Evolutionary conservation across 2,329 filamentous ascomycete species (phyloP), one percentile per base, ranked within the genome.

Genomic region (Microdochium bolleyi): DNA sequence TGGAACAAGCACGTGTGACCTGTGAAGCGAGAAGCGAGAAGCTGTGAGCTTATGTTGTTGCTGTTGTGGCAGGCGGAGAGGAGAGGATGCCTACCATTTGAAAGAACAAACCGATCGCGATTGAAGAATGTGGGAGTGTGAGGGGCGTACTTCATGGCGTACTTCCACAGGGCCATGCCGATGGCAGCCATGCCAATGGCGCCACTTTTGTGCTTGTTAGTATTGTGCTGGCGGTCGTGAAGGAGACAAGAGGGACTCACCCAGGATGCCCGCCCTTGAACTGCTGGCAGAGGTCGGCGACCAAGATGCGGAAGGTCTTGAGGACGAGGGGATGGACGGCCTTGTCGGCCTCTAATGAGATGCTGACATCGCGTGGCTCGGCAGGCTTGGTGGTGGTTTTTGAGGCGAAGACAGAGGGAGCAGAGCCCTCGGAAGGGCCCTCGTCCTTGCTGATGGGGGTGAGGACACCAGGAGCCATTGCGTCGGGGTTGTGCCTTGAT

Each of bases 231-330:
- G 24, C 50, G 16, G 52, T 37, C 9, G 38, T 19, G 4, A 54
- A 11, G 56, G 49, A 49, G 46, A n/a, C 21, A 41, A 2, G 19
- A n/a, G 22, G 14, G 25, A 54, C 73, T 59, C 70, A 84, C 79
- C 84, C 84, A 19, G 84, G 84, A 61, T 88, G 85, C 0, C 85
- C 85, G 34, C 83, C 83, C 56, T 80, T 80, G 66, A 86, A 88
- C 57, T 88, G 84, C 63, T 88, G 77, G 60, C 83, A 87, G 2
- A 88, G 67, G 62, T 88, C 85, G 48, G 84, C 82, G 54, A 88
- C 83, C 27, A 88, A 67, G 50, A 79, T 70, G 52, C 84, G 73
- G 61, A 86, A 85, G 5, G 78, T 79, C 58, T 75, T 76, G 50
- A 87, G 66, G 2, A 84, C 79, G 21, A 78, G 62, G 49, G 82